phyloP scores from a whole-genome alignment of 441 rosid genomes.

The Euphorbia celastroides region DNA sequence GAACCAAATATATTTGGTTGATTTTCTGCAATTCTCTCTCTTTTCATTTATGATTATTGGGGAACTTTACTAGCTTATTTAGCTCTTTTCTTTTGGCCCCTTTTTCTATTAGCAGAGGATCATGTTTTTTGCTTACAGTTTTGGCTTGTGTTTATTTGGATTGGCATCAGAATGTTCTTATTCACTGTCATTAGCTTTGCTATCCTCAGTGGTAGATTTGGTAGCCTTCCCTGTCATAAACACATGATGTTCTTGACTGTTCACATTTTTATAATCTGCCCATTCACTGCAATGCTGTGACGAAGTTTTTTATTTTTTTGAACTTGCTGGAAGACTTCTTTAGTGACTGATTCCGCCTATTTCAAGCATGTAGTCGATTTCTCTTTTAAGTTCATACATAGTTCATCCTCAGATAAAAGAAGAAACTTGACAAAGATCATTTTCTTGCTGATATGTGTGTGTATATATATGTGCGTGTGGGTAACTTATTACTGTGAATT shows the following conservation, averaged over 20 bases:
- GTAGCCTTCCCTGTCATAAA: neutral
- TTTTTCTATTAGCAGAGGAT: neutral
- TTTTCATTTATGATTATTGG: neutral
- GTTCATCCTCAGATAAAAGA: neutral
- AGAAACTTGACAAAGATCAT: neutral
- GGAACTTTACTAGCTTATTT: neutral
- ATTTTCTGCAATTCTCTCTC: neutral
- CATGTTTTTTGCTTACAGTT: neutral
- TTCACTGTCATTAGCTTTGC: neutral
- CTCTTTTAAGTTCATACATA: neutral
- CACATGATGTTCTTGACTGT: neutral
- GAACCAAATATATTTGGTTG: neutral
- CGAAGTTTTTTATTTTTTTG: neutral
- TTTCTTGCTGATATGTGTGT: neutral
- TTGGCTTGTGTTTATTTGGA: slow-evolving; percentile 5
- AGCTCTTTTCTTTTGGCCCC: neutral
- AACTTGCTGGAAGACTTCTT: neutral
- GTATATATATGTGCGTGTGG: neutral
- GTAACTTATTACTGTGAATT: neutral
- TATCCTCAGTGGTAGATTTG: neutral
- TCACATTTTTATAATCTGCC: neutral
- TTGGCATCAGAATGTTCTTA: neutral
- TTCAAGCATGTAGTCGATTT: neutral
- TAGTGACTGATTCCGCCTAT: neutral
- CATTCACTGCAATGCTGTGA: neutral